Conservation (phyloP, 2,329 filamentous ascomycete species). For the Trichoderma polysporum region DNA sequence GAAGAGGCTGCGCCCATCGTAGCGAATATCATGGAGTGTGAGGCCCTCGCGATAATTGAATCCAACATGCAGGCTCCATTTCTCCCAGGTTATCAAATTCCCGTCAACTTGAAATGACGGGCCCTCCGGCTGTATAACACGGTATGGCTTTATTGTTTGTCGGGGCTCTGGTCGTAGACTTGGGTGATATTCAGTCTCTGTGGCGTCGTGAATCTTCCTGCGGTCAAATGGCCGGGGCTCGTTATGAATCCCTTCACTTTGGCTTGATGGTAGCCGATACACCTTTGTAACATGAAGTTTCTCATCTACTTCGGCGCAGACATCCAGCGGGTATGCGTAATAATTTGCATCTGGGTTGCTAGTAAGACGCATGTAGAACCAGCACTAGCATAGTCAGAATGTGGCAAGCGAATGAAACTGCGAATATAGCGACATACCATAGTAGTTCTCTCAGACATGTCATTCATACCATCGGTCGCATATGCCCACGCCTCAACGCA, state of each 20-base stretch:
- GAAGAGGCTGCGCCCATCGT: conserved; percentile 64
- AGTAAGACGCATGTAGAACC: not conserved
- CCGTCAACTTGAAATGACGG: conserved; percentile 61
- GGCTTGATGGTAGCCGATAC: conserved; percentile 48
- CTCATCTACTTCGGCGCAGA: conserved; percentile 59
- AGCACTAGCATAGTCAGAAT: conserved; percentile 24
- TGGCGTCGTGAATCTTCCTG: conserved; percentile 34
- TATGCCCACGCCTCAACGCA: conserved; percentile 68
- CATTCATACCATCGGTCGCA: conserved; percentile 42
- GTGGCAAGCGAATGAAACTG: too few species aligned
- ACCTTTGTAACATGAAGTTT: conserved; percentile 50
- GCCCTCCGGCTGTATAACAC: conserved; percentile 68
- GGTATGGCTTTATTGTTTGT: conserved; percentile 64
- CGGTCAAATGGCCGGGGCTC: conserved; percentile 48
- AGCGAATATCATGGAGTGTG: conserved; percentile 68
- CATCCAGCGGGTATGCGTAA: conserved; percentile 59
- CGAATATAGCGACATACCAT: conserved; percentile 37
- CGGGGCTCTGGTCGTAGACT: conserved; percentile 49
- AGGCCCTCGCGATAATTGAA: conserved; percentile 70
- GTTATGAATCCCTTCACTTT: conserved; percentile 41
- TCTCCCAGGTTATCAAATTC: conserved; percentile 58
- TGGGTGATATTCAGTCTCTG: conserved; percentile 53
- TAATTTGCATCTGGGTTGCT: conserved; percentile 57
- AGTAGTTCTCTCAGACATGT: conserved; percentile 49
- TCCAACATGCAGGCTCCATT: conserved; percentile 67